Evolutionary conservation across 805 yeast species (phyloP).

Genomic region (Hanseniaspora lindneri): DNA sequence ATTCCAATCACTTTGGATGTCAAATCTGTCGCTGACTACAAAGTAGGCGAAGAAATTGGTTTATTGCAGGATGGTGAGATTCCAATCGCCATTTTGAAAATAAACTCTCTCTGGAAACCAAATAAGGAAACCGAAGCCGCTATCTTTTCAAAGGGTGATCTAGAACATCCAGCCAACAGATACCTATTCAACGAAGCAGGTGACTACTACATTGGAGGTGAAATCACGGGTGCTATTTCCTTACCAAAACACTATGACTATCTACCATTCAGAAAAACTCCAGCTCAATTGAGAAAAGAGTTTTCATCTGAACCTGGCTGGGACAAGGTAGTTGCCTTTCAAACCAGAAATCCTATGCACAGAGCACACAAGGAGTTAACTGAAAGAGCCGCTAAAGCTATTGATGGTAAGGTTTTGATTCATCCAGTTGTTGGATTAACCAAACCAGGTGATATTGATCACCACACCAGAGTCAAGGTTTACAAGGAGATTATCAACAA

Average conservation of each 20-base stretch:
- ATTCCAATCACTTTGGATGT: conserved; percentile 89
- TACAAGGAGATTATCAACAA: conserved; percentile 85
- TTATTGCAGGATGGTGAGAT: conserved; percentile 71
- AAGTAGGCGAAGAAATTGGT: conserved; percentile 51
- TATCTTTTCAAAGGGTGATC: conserved; percentile 88
- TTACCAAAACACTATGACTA: conserved; percentile 86
- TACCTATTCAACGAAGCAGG: conserved; percentile 65
- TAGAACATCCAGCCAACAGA: conserved; percentile 86
- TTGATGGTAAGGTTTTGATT: conserved; percentile 74
- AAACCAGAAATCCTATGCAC: conserved; percentile 97
- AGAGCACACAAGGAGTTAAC: conserved; percentile 95
- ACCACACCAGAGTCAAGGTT: conserved; percentile 92
- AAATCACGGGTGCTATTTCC: conserved; percentile 59
- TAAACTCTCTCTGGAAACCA: conserved; percentile 70
- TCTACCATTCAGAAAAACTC: conserved; percentile 75
- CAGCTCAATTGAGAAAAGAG: conserved; percentile 78
- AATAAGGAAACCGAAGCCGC: conserved; percentile 69
- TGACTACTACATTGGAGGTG: conserved; percentile 80
- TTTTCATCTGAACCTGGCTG: conserved; percentile 61
- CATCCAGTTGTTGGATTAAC: conserved; percentile 97
- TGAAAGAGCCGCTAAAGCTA: conserved; percentile 89
- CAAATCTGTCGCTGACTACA: conserved; percentile 32
- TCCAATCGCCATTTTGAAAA: conserved; percentile 68
- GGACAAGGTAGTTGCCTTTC: conserved; percentile 89
- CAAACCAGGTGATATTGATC: conserved; percentile 96